These are phyloP conservation scores for Taphrina populina DNA, from an alignment of 1,139 yeast species.

Conservation along the genomic window DNA sequence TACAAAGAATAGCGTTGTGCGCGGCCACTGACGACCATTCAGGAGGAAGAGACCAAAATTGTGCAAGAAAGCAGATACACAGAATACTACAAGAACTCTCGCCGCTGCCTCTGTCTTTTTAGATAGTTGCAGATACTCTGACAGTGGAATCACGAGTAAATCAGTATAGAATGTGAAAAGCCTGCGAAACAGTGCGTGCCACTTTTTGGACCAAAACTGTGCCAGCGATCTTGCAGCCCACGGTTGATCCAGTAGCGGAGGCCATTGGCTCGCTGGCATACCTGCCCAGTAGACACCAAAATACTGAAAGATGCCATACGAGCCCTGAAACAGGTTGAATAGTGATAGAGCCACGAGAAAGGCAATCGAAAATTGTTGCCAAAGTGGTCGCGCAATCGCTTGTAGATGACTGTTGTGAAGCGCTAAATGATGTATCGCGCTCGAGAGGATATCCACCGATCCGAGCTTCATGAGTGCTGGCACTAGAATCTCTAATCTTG, in stretches of 20 bases:
- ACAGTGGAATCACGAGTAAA: not conserved
- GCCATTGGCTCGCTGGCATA: slow-evolving; percentile 16
- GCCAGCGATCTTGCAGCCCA: slow-evolving; percentile 11
- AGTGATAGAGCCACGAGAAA: slow-evolving; percentile 4
- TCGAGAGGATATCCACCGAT: slow-evolving; percentile 2
- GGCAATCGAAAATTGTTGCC: slow-evolving; percentile 10
- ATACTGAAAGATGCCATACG: slow-evolving; percentile 13
- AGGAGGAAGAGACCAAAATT: slow-evolving; percentile 13
- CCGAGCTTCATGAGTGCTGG: slow-evolving; percentile 2
- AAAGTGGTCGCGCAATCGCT: not conserved
- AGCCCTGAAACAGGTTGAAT: slow-evolving; percentile 6
- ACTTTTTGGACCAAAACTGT: slow-evolving; percentile 10
- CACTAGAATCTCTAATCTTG: not conserved
- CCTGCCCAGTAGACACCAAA: slow-evolving; percentile 2
- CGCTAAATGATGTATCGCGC: slow-evolving; percentile 3
- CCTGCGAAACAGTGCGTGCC: slow-evolving; percentile 18
- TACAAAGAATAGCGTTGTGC: slow-evolving; percentile 9
- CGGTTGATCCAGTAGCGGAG: slow-evolving; percentile 8
- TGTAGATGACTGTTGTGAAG: not conserved
- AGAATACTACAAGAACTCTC: slow-evolving; percentile 1
- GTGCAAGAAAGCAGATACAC: slow-evolving; percentile 14
- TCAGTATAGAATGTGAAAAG: slow-evolving; percentile 13
- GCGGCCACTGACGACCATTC: not conserved
- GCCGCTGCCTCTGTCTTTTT: not conserved
- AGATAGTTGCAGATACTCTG: not conserved